Conservation (phyloP, 352 stramenopile species). For the Peronospora destructor region DNA sequence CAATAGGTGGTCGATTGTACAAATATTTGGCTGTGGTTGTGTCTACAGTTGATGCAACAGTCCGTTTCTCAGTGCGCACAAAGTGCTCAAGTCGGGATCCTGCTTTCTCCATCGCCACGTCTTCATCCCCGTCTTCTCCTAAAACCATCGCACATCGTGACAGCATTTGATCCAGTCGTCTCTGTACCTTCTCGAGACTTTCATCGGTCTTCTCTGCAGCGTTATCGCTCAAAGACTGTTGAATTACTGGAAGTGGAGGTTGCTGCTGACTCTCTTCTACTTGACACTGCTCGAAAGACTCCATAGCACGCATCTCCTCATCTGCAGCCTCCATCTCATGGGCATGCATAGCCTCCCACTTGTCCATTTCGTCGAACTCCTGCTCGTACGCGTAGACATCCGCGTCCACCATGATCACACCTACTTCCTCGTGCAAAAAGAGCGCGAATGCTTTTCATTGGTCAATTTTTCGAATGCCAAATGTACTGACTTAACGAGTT, state of each 20-base stretch:
- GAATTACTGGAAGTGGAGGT: not conserved
- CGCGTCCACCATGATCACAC: slow-evolving; percentile 44
- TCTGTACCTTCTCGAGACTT: slow-evolving; percentile 34
- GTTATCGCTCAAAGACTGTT: slow-evolving; percentile 6
- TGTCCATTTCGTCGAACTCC: slow-evolving; percentile 65
- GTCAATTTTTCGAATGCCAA: slow-evolving; percentile 8
- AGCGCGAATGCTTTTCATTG: slow-evolving; percentile 34
- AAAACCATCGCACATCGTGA: slow-evolving; percentile 56
- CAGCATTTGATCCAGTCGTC: slow-evolving; percentile 45
- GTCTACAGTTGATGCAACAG: slow-evolving; percentile 25
- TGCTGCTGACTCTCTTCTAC: slow-evolving; percentile 8
- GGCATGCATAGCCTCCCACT: slow-evolving; percentile 80
- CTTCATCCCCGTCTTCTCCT: slow-evolving; percentile 52
- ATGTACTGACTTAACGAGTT: slow-evolving; percentile 1
- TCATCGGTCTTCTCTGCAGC: slow-evolving; percentile 15
- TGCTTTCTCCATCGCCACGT: slow-evolving; percentile 30
- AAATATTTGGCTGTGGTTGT: slow-evolving; percentile 37
- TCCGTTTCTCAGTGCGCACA: slow-evolving; percentile 24
- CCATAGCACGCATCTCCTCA: slow-evolving; percentile 55
- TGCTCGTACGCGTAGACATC: slow-evolving; percentile 75
- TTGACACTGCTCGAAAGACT: slow-evolving; percentile 34
- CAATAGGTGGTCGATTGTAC: slow-evolving; percentile 50
- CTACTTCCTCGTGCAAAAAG: slow-evolving; percentile 7
- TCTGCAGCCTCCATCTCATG: slow-evolving; percentile 75
- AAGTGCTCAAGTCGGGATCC: slow-evolving; percentile 22